A percentile compares a stretch with the other conserved stretches of the same genome.
Evolutionary conservation across 2,329 filamentous ascomycete species (phyloP).

Genomic region (Teratosphaeria pseudoeucalypti): DNA sequence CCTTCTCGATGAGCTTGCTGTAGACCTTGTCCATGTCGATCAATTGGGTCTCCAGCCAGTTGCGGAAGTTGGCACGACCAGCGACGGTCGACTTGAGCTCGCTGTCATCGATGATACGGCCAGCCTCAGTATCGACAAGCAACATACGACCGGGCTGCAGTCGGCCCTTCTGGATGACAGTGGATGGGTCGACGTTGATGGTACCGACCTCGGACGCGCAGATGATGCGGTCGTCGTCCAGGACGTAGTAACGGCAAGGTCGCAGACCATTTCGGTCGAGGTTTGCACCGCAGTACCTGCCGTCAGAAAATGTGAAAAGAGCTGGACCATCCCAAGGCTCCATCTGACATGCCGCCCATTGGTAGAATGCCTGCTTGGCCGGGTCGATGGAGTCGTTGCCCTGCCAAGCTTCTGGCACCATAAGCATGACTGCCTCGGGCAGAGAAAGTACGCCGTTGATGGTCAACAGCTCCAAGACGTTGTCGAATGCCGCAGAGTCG

Average conservation of each 20-base stretch:
- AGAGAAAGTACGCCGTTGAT: slow-evolving; percentile 94
- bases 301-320: slow-evolving; percentile 93
- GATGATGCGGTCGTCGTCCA: slow-evolving; percentile 93
- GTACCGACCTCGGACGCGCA: slow-evolving; percentile 95
- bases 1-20: slow-evolving; percentile 47
- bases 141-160: slow-evolving; percentile 93
- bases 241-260: slow-evolving; percentile 93
- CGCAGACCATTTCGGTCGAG: slow-evolving; percentile 90
- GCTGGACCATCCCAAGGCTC: slow-evolving; percentile 97
- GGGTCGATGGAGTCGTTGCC: slow-evolving; percentile 87
- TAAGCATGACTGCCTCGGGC: slow-evolving; percentile 94
- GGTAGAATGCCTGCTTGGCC: slow-evolving; percentile 93
- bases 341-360: slow-evolving; percentile 98
- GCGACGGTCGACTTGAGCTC: slow-evolving; percentile 85
- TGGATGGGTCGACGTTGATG: slow-evolving; percentile 81
- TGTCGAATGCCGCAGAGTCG: slow-evolving; percentile 94
- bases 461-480: slow-evolving; percentile 83
- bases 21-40: slow-evolving; percentile 70
- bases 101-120: slow-evolving; percentile 86
- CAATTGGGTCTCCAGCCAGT: slow-evolving; percentile 79
- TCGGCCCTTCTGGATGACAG: slow-evolving; percentile 83
- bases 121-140: slow-evolving; percentile 80
- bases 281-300: slow-evolving; percentile 93
- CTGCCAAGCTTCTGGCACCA: slow-evolving; percentile 98
- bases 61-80: slow-evolving; percentile 75